Evolutionary conservation across 495 filamentous ascomycete species (phyloP).

Genomic region (Cudoniella acicularis): DNA sequence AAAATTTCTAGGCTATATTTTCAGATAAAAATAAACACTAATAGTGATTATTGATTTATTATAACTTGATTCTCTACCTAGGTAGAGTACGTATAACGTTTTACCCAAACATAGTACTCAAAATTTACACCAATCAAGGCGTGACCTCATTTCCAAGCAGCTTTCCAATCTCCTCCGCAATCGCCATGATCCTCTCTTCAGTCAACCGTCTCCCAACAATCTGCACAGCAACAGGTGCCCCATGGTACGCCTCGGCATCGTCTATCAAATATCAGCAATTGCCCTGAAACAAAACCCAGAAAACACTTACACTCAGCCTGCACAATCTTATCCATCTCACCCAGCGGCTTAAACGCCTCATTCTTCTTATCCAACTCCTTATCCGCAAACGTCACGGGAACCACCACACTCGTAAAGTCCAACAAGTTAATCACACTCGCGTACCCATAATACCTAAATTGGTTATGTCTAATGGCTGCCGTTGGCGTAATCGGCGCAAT

Average conservation of each 20-base stretch:
- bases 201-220: slow-evolving; percentile 43
- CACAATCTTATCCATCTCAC: slow-evolving; percentile 34
- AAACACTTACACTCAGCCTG: slow-evolving; percentile 23
- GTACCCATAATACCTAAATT: slow-evolving; percentile 61
- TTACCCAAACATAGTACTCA: too few relatives aligned
- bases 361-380: slow-evolving; percentile 22
- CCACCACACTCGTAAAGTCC: slow-evolving; percentile 59
- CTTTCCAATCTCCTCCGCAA: slow-evolving; percentile 29
- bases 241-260: slow-evolving; percentile 43
- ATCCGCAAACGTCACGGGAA: slow-evolving; percentile 47
- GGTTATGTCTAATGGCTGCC: slow-evolving; percentile 37
- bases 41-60: too few relatives aligned
- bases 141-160: slow-evolving; percentile 22
- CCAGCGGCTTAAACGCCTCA: slow-evolving; percentile 30
- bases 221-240: slow-evolving; percentile 47
- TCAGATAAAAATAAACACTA: too few relatives aligned
- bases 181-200: slow-evolving; percentile 45
- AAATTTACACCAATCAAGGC: too few relatives aligned
- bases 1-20: too few relatives aligned
- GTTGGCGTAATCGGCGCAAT: slow-evolving; percentile 58
- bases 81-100: too few relatives aligned
- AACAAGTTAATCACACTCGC: slow-evolving; percentile 68
- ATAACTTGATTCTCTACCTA: too few relatives aligned
- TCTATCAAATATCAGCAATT: slow-evolving; percentile 13
- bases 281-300: too few relatives aligned